A percentile compares a stretch with the other conserved stretches of the same genome.
phyloP scores from a whole-genome alignment of 331 rosid species.

The Pyrus hybrid region DNA sequence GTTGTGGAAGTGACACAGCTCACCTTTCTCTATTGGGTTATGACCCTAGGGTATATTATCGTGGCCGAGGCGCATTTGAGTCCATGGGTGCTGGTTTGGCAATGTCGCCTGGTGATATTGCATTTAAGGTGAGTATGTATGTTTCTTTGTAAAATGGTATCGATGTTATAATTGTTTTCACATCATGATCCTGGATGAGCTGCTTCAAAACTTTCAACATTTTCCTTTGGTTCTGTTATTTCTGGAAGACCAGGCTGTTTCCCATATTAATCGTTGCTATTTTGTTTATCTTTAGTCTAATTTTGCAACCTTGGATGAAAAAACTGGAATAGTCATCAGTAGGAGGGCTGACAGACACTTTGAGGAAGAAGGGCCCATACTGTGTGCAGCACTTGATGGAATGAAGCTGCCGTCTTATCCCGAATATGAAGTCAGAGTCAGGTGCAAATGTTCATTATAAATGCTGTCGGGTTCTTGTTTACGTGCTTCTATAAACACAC shows the following conservation, averaged over 20 bases:
- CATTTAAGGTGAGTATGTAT: slow-evolving; percentile 58
- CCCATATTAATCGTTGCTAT: slow-evolving; percentile 1
- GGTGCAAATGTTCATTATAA: slow-evolving; percentile 41
- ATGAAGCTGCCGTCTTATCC: slow-evolving; percentile 91
- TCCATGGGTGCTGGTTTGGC: slow-evolving; percentile 99
- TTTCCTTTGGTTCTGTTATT: neutral
- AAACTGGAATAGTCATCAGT: slow-evolving; percentile 68
- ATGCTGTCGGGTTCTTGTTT: slow-evolving; percentile 13
- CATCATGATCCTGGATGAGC: neutral
- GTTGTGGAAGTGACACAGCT: slow-evolving; percentile 97
- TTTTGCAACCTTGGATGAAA: slow-evolving; percentile 88
- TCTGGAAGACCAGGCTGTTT: neutral
- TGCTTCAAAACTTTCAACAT: neutral
- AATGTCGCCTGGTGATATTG: slow-evolving; percentile 97
- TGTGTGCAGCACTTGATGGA: slow-evolving; percentile 84
- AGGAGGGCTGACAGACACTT: slow-evolving; percentile 97
- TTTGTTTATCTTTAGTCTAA: slow-evolving; percentile 53
- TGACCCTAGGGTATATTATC: slow-evolving; percentile 82
- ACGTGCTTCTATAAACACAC: slow-evolving; percentile 2
- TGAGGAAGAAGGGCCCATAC: slow-evolving; percentile 90
- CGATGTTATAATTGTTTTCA: neutral
- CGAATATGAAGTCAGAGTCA: slow-evolving; percentile 88
- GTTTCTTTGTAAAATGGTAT: neutral
- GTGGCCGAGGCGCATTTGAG: slow-evolving; percentile 94
- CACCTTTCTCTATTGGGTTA: slow-evolving; percentile 95